Evolutionary conservation across 2,329 filamentous ascomycete genomes (phyloP).

Genomic region (Phialophora chinensis): DNA sequence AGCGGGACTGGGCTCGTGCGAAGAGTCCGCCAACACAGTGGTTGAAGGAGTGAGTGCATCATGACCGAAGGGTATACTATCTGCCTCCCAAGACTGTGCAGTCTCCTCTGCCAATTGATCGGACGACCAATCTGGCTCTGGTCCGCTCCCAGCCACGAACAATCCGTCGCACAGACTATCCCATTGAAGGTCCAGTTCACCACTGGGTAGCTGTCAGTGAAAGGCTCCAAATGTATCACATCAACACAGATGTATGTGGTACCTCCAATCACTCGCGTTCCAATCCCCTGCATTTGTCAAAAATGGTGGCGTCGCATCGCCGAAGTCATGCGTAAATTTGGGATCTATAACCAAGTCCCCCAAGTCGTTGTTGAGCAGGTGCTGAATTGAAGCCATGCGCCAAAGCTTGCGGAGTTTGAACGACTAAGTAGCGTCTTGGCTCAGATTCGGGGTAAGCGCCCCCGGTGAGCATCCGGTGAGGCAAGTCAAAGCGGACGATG

Average conservation of each 20-base stretch:
- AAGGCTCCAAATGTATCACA: background rate
- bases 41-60: background rate
- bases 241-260: background rate
- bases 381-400: conserved; percentile 3
- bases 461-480: no score
- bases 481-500: background rate
- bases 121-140: background rate
- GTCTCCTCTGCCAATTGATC: background rate
- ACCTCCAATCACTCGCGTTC: background rate
- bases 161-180: background rate
- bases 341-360: background rate
- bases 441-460: background rate
- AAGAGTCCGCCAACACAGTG: background rate
- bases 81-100: background rate
- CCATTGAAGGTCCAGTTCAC: background rate
- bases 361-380: background rate
- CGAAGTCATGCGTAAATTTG: background rate
- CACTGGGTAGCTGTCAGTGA: conserved; percentile 1
- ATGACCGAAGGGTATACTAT: background rate
- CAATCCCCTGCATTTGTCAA: background rate
- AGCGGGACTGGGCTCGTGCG: background rate
- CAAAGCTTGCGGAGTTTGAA: background rate
- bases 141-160: background rate
- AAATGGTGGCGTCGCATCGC: background rate
- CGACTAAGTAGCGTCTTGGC: background rate